phyloP scores from a whole-genome alignment of 129 eudicot species.

The Smallanthus sonchifolius region DNA sequence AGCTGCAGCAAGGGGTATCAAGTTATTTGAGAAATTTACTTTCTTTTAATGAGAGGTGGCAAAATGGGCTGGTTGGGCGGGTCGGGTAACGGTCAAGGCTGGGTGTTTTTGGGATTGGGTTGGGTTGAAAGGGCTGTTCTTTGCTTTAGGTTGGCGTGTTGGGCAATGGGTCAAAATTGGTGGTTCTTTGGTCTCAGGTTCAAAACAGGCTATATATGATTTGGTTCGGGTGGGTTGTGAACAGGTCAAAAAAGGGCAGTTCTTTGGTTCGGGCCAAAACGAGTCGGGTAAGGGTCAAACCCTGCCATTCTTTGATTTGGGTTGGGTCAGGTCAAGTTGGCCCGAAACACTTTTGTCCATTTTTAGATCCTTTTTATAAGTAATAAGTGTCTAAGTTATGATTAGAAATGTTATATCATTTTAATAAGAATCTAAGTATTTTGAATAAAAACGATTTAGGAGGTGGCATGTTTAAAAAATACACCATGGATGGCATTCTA shows the following conservation, averaged over 20 bases:
- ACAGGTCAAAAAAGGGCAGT: not conserved
- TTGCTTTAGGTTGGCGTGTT: not conserved
- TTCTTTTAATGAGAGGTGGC: not conserved
- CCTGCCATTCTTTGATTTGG: not conserved
- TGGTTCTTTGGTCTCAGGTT: not conserved
- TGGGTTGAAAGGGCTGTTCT: not conserved
- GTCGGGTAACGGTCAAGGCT: not conserved
- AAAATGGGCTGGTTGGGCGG: not conserved
- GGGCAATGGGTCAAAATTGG: not conserved
- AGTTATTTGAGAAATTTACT: not conserved
- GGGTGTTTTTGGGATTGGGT: not conserved
- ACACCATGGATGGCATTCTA: not conserved
- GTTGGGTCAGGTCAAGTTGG: not conserved
- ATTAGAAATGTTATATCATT: not conserved
- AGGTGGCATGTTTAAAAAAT: not conserved
- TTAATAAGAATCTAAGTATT: not conserved
- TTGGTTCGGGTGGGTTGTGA: not conserved
- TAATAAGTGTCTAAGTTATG: not conserved
- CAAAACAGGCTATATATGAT: not conserved
- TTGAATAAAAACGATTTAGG: not conserved
- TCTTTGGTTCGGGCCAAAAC: not conserved
- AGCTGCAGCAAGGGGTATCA: slow-evolving; percentile 85
- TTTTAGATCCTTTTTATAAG: not conserved
- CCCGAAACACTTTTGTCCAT: not conserved
- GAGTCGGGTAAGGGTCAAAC: not conserved